Evolutionary conservation across 805 yeast species (phyloP).

Genomic region (Trichomonascus vanleenenianus): DNA sequence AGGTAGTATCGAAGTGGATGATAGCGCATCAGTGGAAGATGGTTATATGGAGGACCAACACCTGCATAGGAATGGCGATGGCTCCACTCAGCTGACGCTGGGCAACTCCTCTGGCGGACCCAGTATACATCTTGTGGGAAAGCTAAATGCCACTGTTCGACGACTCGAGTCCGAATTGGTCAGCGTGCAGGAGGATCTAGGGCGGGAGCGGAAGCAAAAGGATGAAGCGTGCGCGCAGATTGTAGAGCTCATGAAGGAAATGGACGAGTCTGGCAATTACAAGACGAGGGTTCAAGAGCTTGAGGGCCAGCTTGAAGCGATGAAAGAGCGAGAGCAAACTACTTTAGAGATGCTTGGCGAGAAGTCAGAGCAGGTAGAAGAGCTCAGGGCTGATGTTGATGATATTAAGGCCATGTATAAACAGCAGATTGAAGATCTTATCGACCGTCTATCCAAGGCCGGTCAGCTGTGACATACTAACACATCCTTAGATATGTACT

Average conservation of each 20-base stretch:
- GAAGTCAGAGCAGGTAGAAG: conserved; percentile 78
- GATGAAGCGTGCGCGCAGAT: conserved; percentile 64
- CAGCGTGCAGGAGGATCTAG: conserved; percentile 56
- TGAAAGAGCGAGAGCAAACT: conserved; percentile 38
- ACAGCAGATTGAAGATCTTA: conserved; percentile 81
- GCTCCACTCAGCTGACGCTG: not conserved
- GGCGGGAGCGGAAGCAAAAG: conserved; percentile 46
- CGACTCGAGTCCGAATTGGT: conserved; percentile 72
- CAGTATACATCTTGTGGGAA: conserved; percentile 58
- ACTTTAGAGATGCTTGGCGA: conserved; percentile 74
- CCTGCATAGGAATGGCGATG: too few relatives aligned
- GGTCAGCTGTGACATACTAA: not conserved
- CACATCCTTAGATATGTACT: too few relatives aligned
- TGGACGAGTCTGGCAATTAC: conserved; percentile 34
- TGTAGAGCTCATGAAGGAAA: conserved; percentile 46
- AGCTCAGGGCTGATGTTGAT: conserved; percentile 76
- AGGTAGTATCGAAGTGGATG: too few relatives aligned
- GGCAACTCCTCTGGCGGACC: conserved; percentile 21
- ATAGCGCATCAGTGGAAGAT: too few relatives aligned
- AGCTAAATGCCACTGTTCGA: conserved; percentile 68
- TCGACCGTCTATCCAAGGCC: conserved; percentile 36
- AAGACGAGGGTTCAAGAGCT: conserved; percentile 8
- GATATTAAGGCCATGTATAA: conserved; percentile 82
- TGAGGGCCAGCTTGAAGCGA: conserved; percentile 11
- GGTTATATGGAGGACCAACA: too few relatives aligned